These are phyloP conservation scores for Dichotomopilus funicola DNA, from an alignment of 2,329 filamentous ascomycete species.

Conservation along the genomic window DNA sequence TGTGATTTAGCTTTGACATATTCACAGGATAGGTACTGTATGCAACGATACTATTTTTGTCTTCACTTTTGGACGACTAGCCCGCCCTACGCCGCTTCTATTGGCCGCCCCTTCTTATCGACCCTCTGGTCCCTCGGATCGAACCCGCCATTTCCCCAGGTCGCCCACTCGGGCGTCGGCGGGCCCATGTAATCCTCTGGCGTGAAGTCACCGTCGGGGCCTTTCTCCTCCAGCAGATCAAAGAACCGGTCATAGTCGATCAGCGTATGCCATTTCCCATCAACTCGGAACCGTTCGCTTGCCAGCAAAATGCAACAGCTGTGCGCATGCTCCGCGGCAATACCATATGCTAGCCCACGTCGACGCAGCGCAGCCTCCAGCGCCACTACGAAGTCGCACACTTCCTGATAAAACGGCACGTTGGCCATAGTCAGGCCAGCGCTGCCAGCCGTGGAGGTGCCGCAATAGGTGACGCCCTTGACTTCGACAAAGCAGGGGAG, in stretches of 20 bases:
- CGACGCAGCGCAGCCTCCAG: constrained; percentile 62
- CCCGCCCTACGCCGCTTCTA: constrained; percentile 33
- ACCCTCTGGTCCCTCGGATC: constrained; percentile 85
- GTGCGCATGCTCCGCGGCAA: constrained; percentile 91
- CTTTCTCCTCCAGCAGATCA: constrained; percentile 65
- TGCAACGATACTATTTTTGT: too few relatives aligned
- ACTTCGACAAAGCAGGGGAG: constrained; percentile 90
- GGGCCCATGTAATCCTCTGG: constrained; percentile 87
- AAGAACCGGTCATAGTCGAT: constrained; percentile 93
- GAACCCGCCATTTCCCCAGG: constrained; percentile 91
- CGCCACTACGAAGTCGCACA: constrained; percentile 71
- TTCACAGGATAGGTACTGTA: too few relatives aligned
- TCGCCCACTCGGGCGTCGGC: constrained; percentile 86
- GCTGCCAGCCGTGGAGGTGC: constrained; percentile 74
- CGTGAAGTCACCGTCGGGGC: constrained; percentile 61
- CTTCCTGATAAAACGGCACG: constrained; percentile 91
- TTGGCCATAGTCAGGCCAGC: constrained; percentile 95
- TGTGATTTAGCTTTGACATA: too few relatives aligned
- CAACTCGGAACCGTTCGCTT: constrained; percentile 68
- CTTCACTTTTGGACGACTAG: too few relatives aligned
- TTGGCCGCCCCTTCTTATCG: constrained; percentile 72
- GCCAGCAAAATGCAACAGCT: constrained; percentile 88
- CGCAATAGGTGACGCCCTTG: constrained; percentile 96
- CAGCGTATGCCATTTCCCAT: constrained; percentile 80
- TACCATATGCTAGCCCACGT: constrained; percentile 75